phyloP scores from a whole-genome alignment of 2,329 filamentous ascomycete species.

The Xylariomycetidae sp. region DNA sequence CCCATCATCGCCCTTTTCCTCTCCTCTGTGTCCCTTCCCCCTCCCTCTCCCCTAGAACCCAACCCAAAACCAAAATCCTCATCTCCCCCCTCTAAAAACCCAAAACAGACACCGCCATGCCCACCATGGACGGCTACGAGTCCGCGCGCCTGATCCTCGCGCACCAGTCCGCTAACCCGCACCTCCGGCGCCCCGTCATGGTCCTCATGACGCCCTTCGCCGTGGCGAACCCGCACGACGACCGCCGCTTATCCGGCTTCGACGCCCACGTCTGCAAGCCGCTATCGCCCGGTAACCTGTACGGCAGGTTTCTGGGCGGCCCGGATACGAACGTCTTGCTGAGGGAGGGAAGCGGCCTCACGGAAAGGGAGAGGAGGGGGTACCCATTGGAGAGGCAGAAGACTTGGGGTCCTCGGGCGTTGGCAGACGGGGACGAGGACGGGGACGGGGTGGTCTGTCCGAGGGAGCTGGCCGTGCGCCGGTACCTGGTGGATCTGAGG shows the following conservation, averaged over 20 bases:
- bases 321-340: conserved; percentile 4
- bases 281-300: background rate
- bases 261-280: conserved; percentile 4
- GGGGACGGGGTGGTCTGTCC: background rate
- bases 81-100: background rate
- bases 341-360: conserved; percentile 5
- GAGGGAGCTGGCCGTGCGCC: too few species aligned
- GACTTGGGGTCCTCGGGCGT: background rate
- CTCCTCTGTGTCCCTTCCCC: too few species aligned
- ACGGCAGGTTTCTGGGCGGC: conserved; percentile 5
- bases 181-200: conserved; percentile 4
- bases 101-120: conserved; percentile 24
- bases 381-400: background rate
- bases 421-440: background rate
- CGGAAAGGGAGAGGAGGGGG: background rate
- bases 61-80: background rate
- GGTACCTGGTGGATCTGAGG: too few species aligned
- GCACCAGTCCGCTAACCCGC: conserved; percentile 14
- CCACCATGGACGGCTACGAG: conserved; percentile 27
- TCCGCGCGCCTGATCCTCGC: conserved; percentile 22
- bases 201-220: background rate
- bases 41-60: too few species aligned
- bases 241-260: too few species aligned
- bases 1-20: too few species aligned
- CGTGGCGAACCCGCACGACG: conserved; percentile 1